Base-by-base conservation (phyloP, 345 rosid species). In the Eucalyptus pauciflora region DNA sequence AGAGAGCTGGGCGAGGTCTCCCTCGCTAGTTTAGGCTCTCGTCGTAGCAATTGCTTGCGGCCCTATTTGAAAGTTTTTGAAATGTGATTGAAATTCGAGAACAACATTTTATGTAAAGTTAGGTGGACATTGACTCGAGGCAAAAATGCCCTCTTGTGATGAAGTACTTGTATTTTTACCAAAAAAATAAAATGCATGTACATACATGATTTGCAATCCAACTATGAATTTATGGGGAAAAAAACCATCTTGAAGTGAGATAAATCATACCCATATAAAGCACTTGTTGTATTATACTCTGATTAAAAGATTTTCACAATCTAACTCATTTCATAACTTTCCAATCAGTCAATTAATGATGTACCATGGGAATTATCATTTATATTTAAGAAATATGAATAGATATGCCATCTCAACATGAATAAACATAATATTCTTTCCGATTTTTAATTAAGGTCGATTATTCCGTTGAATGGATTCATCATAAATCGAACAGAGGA, bases 231-330 rank as follows among this genome's bases (percentile, higher is more conserved):
- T 51, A 43, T 43, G 45, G 45, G 46, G 46, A 45, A 45, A 8
- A 45, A 45, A 45, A 8, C 56, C 56, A 18, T 33, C 43, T 22
- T 20, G 25, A 13, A 76, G 14, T 20, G 27, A 20, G 27, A 20
- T 18, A 71, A 71, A 5, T 18, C 4, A 1, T 33, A 2, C 8
- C 0, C 14, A 1, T 11, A 6, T 41, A 76, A 71, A 76, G 2
- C 13, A 20, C 83, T 76, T 5, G 13, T 20, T 37, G 48, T 20
- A 41, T 11, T 41, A 37, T 41, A 41, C 25, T 41, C 48, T 20
- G 45, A 9, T 17, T 33, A 20, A 76, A 76, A 76, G 83, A 76
- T 20, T 43, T 10, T 37, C 46, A 10, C 27, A 41, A 20, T 41
- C 5, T 5, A 33, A 18, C 7, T 37, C 46, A 71, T 18, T 76